Evolutionary conservation across 192 early-diverging fungal species (phyloP), one percentile per base, ranked within the genome.

Genomic region (Backusella tuberculispora): DNA sequence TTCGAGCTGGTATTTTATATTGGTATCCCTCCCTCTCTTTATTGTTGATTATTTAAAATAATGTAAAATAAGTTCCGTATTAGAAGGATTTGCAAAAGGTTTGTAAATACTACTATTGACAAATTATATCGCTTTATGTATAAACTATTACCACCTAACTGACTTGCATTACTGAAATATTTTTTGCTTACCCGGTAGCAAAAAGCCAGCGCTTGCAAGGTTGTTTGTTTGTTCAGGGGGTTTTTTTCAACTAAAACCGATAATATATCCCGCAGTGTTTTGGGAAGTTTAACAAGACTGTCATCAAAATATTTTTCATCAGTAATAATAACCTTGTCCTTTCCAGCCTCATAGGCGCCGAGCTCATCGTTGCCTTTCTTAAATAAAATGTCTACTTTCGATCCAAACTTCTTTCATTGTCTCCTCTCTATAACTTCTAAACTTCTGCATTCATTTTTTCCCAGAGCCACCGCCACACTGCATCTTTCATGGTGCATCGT

Each of bases 281-380:
- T 67, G 1, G 41, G 66, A 4, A 43, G 8, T 43, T 67, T 67
- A 6, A 67, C n/a, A 17, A 67, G 41, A 6, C 66, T 40, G 8
- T 67, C 66, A n/a, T 67, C 66, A 13, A 67, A n/a, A 43, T 67
- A 67, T n/a, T 67, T 67, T 5, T 67, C 66, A 38, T 67, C 66
- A 43, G n/a, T 40, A 21, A 43, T 42, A 4, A 3, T 43, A 13
- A 67, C 37, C 6, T 40, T 43, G 66, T 44, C 14, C 42, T 67
- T 67, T 67, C 66, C 66, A 6, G n/a, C 41, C 8, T 67, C 66
- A 43, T 40, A 67, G 4, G 19, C 4, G 1, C 66, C 66, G 42
- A 43, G 40, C 37, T 67, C 41, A 24, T 21, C 17, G 17, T 42
- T 42, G 5, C 0, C 0, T 42, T 4, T 42, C 42, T 67, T 67